Evolutionary conservation across 192 early-diverging fungal genomes (phyloP).

Genomic region (Coemansia sp.): DNA sequence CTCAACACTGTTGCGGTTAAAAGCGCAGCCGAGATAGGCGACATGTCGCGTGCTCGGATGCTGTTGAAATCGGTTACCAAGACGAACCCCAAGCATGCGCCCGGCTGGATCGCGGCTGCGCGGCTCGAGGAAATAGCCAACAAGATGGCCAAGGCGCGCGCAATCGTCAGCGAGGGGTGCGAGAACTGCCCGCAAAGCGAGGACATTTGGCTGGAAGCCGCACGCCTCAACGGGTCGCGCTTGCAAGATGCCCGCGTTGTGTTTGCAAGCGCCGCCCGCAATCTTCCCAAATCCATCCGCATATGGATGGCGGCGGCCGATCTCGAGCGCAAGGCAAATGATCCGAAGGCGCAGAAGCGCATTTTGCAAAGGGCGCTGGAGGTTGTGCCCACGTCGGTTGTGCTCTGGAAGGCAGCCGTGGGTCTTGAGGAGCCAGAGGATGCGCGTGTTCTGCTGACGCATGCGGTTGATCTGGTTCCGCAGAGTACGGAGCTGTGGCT

Average conservation of each 20-base stretch:
- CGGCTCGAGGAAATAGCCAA: constrained; percentile 92
- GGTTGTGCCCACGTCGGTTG: constrained; percentile 87
- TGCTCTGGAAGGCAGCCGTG: constrained; percentile 90
- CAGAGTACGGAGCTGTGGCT: constrained; percentile 92
- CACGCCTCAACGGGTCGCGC: constrained; percentile 78
- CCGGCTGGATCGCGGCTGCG: constrained; percentile 98
- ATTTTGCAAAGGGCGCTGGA: constrained; percentile 91
- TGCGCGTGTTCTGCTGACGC: constrained; percentile 84
- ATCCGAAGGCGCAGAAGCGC: constrained; percentile 70
- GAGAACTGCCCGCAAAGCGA: constrained; percentile 91
- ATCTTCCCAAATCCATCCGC: constrained; percentile 88
- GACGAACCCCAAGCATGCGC: constrained; percentile 93
- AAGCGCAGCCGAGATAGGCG: constrained; percentile 69
- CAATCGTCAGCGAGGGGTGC: constrained; percentile 87
- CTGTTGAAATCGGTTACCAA: constrained; percentile 87
- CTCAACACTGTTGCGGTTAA: constrained; percentile 80
- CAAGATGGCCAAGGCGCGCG: constrained; percentile 78
- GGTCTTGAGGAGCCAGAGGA: constrained; percentile 89
- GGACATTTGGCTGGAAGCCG: constrained; percentile 97
- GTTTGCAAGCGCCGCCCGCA: constrained; percentile 84
- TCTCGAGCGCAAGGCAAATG: constrained; percentile 62
- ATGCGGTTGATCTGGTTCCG: constrained; percentile 93
- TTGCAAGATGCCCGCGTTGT: constrained; percentile 75
- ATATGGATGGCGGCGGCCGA: constrained; percentile 89
- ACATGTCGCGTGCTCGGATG: constrained; percentile 87